Conservation (phyloP, 306 rosid species). For the Notholithocarpus densiflorus region DNA sequence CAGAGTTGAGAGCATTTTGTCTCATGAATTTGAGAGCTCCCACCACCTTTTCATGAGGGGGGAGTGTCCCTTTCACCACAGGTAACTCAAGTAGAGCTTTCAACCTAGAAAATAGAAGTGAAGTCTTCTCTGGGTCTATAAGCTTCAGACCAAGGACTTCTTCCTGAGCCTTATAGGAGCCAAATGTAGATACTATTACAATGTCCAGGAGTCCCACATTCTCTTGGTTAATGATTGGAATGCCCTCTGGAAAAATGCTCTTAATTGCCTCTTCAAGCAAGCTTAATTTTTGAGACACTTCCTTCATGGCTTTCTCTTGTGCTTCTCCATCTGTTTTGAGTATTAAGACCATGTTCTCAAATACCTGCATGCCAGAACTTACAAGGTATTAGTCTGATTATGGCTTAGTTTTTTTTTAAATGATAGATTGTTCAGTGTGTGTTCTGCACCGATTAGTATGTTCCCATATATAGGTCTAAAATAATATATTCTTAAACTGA, state of each 20-base stretch:
- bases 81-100: slow-evolving; percentile 18
- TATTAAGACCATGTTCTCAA: neutral
- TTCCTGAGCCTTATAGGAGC: slow-evolving; percentile 19
- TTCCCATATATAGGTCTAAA: too few relatives aligned
- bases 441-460: too few relatives aligned
- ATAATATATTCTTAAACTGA: too few relatives aligned
- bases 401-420: too few relatives aligned
- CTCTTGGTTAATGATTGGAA: slow-evolving; percentile 1
- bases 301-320: slow-evolving; percentile 22
- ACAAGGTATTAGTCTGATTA: neutral
- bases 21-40: slow-evolving; percentile 10
- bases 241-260: neutral
- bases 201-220: slow-evolving; percentile 25
- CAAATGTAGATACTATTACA: slow-evolving; percentile 6
- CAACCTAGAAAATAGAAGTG: slow-evolving; percentile 17
- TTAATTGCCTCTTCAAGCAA: slow-evolving; percentile 29
- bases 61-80: neutral
- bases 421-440: too few relatives aligned
- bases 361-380: slow-evolving; percentile 15
- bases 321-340: slow-evolving; percentile 18
- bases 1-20: neutral
- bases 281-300: slow-evolving; percentile 3
- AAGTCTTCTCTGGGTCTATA: slow-evolving; percentile 20
- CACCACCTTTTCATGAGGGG: slow-evolving; percentile 26
- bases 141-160: slow-evolving; percentile 27